A percentile compares a stretch with the other conserved stretches of the same genome.
Evolutionary conservation across 148 eudicot genomes (phyloP).

Genomic region (Arctostaphylos glauca): DNA sequence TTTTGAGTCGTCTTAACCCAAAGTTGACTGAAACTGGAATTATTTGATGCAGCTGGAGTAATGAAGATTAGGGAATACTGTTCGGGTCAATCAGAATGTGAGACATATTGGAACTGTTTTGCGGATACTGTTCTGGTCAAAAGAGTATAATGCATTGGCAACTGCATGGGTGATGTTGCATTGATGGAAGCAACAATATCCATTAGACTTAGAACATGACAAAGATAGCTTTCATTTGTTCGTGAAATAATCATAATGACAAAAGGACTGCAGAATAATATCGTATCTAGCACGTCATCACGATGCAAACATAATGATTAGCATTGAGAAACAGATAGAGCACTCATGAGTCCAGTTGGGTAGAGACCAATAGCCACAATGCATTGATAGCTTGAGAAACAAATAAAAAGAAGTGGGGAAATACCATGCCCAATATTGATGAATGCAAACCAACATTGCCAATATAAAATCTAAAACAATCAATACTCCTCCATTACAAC

Average conservation of each 20-base stretch:
- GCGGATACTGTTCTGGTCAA: background rate
- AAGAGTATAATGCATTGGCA: background rate
- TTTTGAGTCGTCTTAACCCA: background rate
- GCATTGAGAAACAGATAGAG: background rate
- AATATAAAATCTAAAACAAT: background rate
- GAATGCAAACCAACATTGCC: background rate
- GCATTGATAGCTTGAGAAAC: background rate
- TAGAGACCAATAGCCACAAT: background rate
- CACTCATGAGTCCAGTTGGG: constrained; percentile 3
- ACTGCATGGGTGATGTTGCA: constrained; percentile 6
- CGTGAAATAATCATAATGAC: background rate
- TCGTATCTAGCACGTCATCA: background rate
- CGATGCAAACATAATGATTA: background rate
- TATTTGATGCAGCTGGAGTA: background rate
- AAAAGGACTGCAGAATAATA: background rate
- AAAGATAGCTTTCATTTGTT: background rate
- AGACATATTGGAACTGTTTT: background rate
- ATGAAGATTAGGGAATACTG: constrained; percentile 3
- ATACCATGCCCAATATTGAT: background rate
- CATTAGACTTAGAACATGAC: background rate
- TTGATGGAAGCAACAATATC: constrained; percentile 9
- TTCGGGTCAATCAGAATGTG: background rate
- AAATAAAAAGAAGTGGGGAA: background rate
- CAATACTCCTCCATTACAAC: background rate
- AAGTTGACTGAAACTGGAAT: background rate